Evolutionary conservation across 2,329 filamentous ascomycete genomes (phyloP).

Genomic region (Pseudopyricularia javanii): DNA sequence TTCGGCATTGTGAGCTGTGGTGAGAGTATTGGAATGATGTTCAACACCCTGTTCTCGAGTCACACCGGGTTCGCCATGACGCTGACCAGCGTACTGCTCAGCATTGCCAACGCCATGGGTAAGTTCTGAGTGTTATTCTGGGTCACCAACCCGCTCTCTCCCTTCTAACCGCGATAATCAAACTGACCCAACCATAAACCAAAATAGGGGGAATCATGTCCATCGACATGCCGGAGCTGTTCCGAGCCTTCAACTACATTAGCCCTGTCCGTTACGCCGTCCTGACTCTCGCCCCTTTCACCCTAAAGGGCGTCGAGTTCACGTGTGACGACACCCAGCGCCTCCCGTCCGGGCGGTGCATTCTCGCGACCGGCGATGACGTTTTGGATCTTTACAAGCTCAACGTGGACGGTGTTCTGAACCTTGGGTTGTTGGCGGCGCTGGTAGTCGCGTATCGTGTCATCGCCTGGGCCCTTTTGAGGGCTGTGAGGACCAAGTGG

Average conservation of each 20-base stretch:
- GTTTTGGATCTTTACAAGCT: conserved; percentile 57
- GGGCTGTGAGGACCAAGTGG: conserved; percentile 12
- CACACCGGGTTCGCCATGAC: conserved; percentile 71
- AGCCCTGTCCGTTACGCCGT: conserved; percentile 59
- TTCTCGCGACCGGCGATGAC: conserved; percentile 52
- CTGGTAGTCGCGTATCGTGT: conserved; percentile 54
- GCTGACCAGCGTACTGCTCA: conserved; percentile 56
- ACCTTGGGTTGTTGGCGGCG: conserved; percentile 50
- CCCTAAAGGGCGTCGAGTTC: conserved; percentile 47
- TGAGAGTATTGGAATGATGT: conserved; percentile 66
- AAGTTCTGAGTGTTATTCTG: background rate
- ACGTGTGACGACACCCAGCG: conserved; percentile 49
- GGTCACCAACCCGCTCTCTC: too few species aligned
- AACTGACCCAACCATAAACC: background rate
- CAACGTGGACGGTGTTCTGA: conserved; percentile 46
- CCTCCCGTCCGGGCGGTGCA: conserved; percentile 47
- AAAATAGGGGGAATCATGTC: conserved; percentile 48
- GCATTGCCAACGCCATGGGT: conserved; percentile 58
- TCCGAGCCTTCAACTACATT: conserved; percentile 59
- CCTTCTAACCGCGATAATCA: too few species aligned
- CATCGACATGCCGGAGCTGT: conserved; percentile 53
- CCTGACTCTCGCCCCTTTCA: conserved; percentile 54
- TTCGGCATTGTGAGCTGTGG: conserved; percentile 66
- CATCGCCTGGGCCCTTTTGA: conserved; percentile 47
- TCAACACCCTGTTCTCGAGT: conserved; percentile 58